phyloP scores from a whole-genome alignment of 2,329 filamentous ascomycete species.

The Thelonectria discophora region DNA sequence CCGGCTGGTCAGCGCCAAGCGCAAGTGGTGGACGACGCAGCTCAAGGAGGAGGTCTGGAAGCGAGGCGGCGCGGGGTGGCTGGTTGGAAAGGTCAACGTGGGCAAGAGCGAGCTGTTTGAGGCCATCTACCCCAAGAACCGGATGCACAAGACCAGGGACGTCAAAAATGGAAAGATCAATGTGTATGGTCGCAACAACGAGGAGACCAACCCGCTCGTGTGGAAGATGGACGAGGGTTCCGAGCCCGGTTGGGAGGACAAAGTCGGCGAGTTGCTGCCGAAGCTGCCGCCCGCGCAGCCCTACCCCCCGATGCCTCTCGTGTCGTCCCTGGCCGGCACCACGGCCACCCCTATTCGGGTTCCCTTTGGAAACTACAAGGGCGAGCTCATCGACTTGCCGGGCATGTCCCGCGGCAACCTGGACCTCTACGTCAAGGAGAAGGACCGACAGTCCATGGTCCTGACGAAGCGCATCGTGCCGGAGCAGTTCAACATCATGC shows the following conservation, averaged over 20 bases:
- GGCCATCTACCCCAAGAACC: conserved; percentile 82
- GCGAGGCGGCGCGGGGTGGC: conserved; percentile 88
- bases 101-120: conserved; percentile 95
- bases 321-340: conserved; percentile 88
- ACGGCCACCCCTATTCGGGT: conserved; percentile 95
- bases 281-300: conserved; percentile 76
- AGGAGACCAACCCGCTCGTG: conserved; percentile 39
- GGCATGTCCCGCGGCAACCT: conserved; percentile 81
- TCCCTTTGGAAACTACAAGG: conserved; percentile 84
- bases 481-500: conserved; percentile 75
- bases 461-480: conserved; percentile 82
- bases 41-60: conserved; percentile 87
- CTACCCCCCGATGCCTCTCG: conserved; percentile 85
- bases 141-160: conserved; percentile 51
- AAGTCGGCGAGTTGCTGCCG: conserved; percentile 72
- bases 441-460: conserved; percentile 73
- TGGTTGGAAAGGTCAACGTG: conserved; percentile 98
- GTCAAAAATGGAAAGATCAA: conserved; percentile 24
- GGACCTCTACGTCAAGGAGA: conserved; percentile 73
- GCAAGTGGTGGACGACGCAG: conserved; percentile 89
- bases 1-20: conserved; percentile 83
- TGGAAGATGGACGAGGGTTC: conserved; percentile 37
- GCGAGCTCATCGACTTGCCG: conserved; percentile 92
- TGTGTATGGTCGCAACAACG: conserved; percentile 27
- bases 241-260: conserved; percentile 27